Conservation (phyloP, 2,329 filamentous ascomycete genomes). For the Nannizzia gypsea region DNA sequence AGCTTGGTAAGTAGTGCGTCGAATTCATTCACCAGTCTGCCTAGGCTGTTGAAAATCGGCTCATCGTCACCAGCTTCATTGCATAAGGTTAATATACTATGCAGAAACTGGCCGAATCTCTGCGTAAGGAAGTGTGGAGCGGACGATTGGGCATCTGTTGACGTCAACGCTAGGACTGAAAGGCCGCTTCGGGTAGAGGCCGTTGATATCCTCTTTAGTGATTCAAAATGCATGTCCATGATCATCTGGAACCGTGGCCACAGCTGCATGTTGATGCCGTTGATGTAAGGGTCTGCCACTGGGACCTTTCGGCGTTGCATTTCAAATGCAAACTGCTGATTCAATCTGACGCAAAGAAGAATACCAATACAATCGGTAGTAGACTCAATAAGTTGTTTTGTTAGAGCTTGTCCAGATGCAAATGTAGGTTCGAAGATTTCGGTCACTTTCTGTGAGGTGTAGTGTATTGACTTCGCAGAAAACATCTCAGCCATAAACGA, state of each 20-base stretch:
- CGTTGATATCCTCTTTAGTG: constrained; percentile 51
- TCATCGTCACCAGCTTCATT: constrained; percentile 91
- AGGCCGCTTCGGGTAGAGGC: constrained; percentile 38
- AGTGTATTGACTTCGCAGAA: constrained; percentile 60
- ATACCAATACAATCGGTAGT: constrained; percentile 78
- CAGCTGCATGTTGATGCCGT: constrained; percentile 86
- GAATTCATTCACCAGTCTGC: constrained; percentile 65
- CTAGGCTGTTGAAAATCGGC: constrained; percentile 71
- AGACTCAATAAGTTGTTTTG: constrained; percentile 61
- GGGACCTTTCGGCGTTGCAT: constrained; percentile 84
- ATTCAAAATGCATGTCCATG: constrained; percentile 88
- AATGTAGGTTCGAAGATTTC: constrained; percentile 88
- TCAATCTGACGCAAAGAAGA: constrained; percentile 81
- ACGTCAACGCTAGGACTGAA: constrained; percentile 44
- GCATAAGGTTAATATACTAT: constrained; percentile 71
- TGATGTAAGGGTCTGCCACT: constrained; percentile 80
- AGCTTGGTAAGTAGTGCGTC: constrained; percentile 71
- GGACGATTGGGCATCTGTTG: constrained; percentile 33
- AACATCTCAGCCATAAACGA: constrained; percentile 89
- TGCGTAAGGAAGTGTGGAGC: constrained; percentile 89
- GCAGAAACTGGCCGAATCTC: constrained; percentile 84
- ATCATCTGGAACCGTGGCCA: constrained; percentile 93
- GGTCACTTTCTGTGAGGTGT: constrained; percentile 70
- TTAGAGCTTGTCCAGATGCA: constrained; percentile 64
- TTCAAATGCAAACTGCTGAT: constrained; percentile 89